Percentiles rank a stretch among this genome's conserved stretches.
Conservation (phyloP, 225 moss, liverwort and hornwort genomes). For the Antitrichia curtipendula region DNA sequence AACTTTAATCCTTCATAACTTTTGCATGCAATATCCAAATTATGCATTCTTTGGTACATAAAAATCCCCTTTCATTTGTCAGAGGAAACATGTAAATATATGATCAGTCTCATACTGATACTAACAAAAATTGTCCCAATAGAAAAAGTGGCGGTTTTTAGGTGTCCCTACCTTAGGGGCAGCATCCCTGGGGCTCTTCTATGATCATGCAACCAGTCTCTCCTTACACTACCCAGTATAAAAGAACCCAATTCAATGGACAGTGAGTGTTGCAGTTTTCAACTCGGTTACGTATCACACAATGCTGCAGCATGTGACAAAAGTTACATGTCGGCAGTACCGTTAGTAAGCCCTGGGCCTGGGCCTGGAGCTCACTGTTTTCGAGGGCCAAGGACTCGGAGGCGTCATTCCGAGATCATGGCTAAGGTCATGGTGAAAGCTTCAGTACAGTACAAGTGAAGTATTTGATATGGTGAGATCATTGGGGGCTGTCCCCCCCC, state of each 20-base stretch:
- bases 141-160: not conserved
- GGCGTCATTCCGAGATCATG: not conserved
- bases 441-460: not conserved
- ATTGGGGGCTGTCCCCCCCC: not conserved
- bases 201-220: not conserved
- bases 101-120: not conserved
- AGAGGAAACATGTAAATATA: not conserved
- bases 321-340: not conserved
- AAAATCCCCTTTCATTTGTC: not conserved
- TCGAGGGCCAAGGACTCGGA: not conserved
- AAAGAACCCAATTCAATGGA: not conserved
- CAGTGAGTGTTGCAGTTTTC: not conserved
- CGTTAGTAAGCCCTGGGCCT: not conserved
- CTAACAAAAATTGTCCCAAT: not conserved
- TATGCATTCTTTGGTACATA: not conserved
- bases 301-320: not conserved
- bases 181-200: not conserved
- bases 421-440: not conserved
- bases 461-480: not conserved
- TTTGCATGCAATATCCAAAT: accelerated
- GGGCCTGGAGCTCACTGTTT: not conserved
- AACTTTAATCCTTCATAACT: not conserved
- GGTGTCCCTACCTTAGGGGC: not conserved
- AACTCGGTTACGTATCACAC: not conserved
- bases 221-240: not conserved